These are phyloP conservation scores for Oxytropis ochrocephala DNA, from an alignment of 306 rosid species.

Conservation along the genomic window DNA sequence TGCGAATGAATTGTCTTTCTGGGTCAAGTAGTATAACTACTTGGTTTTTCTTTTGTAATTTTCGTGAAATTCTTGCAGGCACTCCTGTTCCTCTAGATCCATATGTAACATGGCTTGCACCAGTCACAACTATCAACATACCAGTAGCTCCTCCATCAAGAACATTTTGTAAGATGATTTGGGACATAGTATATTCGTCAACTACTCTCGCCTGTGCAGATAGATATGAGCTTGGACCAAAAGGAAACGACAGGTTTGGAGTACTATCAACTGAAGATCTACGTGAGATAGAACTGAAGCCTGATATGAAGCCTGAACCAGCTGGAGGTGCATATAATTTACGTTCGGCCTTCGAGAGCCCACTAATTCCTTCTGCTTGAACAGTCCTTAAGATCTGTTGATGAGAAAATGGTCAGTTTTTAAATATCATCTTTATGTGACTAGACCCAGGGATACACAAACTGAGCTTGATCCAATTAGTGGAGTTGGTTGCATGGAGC, in stretches of 20 bases:
- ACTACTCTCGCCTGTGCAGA: conserved; percentile 91
- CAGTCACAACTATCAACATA: conserved; percentile 82
- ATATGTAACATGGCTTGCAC: conserved; percentile 82
- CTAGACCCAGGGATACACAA: conserved; percentile 1
- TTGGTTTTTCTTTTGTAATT: conserved; percentile 86
- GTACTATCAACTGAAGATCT: conserved; percentile 48
- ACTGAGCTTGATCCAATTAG: background rate
- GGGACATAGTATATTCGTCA: conserved; percentile 82
- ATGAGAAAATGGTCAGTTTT: conserved; percentile 11
- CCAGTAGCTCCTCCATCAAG: conserved; percentile 58
- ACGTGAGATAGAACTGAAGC: conserved; percentile 58
- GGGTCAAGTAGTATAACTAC: conserved; percentile 83
- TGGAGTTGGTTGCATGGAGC: background rate
- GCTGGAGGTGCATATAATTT: conserved; percentile 82
- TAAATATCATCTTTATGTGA: background rate
- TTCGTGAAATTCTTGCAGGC: conserved; percentile 86
- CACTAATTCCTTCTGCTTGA: conserved; percentile 84
- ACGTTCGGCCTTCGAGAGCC: conserved; percentile 79
- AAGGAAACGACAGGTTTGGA: conserved; percentile 51
- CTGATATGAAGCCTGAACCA: conserved; percentile 92
- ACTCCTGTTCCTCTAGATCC: conserved; percentile 91
- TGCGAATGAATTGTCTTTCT: conserved; percentile 81
- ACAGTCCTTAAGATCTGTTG: conserved; percentile 76
- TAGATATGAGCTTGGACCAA: conserved; percentile 86
- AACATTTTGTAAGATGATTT: conserved; percentile 55